Conservation (phyloP, 2,329 filamentous ascomycete species). For the Phyllosticta citribraziliensis region DNA sequence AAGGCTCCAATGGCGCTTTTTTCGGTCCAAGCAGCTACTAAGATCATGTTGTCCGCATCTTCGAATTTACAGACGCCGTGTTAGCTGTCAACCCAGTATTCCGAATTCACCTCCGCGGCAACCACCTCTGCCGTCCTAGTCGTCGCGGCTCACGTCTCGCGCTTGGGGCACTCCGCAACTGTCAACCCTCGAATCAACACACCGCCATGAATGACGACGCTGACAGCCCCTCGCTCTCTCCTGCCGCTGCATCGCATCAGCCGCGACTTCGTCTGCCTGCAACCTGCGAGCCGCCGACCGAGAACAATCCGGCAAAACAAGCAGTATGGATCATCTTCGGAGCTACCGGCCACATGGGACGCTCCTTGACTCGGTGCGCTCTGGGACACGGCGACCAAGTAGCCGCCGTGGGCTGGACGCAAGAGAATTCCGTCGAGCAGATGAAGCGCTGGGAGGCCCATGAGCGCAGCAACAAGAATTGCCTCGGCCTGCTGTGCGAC, state of each 20-base stretch:
- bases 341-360: constrained; percentile 93
- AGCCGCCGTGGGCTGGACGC: constrained; percentile 72
- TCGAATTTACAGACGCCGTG: not conserved
- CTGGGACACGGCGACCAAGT: constrained; percentile 75
- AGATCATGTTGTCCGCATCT: not conserved
- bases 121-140: not conserved
- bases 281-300: constrained; percentile 75
- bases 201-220: constrained; percentile 10
- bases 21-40: not conserved
- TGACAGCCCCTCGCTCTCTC: constrained; percentile 22
- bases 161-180: not conserved
- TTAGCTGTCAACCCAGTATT: not conserved
- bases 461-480: constrained; percentile 46
- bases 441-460: constrained; percentile 51
- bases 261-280: constrained; percentile 56
- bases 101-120: not conserved
- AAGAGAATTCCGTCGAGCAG: constrained; percentile 62
- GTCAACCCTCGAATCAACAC: not conserved
- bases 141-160: not conserved
- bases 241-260: constrained; percentile 23
- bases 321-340: constrained; percentile 95
- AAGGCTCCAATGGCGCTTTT: not conserved
- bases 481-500: constrained; percentile 77
- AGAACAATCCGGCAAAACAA: constrained; percentile 59
- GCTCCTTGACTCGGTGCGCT: constrained; percentile 75